Evolutionary conservation across 1,284 basidiomycete species (phyloP).

Genomic region (Cryptococcus wingfieldii): DNA sequence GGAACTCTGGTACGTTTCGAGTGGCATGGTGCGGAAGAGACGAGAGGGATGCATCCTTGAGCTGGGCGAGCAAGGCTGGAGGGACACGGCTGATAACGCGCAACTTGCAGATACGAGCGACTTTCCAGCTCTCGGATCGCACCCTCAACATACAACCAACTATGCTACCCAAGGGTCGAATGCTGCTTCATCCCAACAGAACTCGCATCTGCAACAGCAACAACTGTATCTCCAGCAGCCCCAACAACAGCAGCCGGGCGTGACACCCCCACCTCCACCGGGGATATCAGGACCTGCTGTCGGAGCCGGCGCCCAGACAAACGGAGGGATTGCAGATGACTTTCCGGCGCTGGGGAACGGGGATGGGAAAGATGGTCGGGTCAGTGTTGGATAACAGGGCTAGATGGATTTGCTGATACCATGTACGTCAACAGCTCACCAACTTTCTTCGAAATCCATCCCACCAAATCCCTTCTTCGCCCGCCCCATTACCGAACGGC

Average conservation of each 20-base stretch:
- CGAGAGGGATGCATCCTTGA: not conserved
- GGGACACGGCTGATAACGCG: not conserved
- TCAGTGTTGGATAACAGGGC: conserved; percentile 4
- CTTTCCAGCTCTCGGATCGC: conserved; percentile 45
- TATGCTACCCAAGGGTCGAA: conserved; percentile 39
- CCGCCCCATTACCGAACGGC: conserved; percentile 25
- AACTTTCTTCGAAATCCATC: conserved; percentile 23
- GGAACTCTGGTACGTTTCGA: conserved; percentile 22
- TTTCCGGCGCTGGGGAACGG: conserved; percentile 44
- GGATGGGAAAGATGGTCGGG: conserved; percentile 30
- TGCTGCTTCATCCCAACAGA: conserved; percentile 19
- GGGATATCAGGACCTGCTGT: conserved; percentile 38
- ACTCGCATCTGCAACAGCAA: conserved; percentile 32
- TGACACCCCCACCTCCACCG: conserved; percentile 41
- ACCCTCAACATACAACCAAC: conserved; percentile 26
- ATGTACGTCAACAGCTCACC: conserved; percentile 22
- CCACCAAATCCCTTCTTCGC: conserved; percentile 21
- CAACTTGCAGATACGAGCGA: conserved; percentile 36
- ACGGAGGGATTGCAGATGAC: conserved; percentile 30
- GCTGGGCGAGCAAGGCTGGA: not conserved
- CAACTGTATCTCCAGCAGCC: conserved; percentile 41
- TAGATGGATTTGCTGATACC: not conserved
- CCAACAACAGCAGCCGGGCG: conserved; percentile 25
- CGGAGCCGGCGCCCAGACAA: conserved; percentile 8
- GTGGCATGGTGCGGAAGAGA: not conserved